A percentile compares a stretch with the other conserved stretches of the same genome.
Conservation (phyloP, 78 protist genomes). For the Mastigamoeba balamuthi region DNA sequence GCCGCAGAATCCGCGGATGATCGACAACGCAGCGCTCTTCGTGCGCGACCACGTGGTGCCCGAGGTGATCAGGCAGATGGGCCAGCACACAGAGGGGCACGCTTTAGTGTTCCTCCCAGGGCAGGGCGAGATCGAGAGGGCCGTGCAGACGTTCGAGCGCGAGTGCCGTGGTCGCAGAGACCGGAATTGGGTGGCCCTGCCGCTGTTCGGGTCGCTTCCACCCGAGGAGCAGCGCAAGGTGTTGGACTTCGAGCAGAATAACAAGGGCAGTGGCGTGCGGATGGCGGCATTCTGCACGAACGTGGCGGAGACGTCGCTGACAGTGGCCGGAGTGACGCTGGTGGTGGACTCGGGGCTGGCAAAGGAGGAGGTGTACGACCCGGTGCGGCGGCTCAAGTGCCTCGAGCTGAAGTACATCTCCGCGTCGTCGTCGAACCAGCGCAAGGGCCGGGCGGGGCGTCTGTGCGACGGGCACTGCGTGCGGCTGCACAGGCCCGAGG, state of each 20-base stretch:
- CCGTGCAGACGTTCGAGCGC: background rate
- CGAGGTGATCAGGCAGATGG: background rate
- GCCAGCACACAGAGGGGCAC: constrained; percentile 33
- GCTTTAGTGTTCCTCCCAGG: constrained; percentile 66
- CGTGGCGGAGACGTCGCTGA: constrained; percentile 55
- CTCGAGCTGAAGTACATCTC: background rate
- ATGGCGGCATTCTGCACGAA: constrained; percentile 24
- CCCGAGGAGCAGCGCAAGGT: constrained; percentile 1
- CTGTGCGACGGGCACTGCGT: constrained; percentile 13
- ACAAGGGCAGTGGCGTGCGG: background rate
- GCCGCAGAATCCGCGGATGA: background rate
- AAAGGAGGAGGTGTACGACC: constrained; percentile 1
- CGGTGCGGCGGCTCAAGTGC: background rate
- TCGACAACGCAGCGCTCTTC: background rate
- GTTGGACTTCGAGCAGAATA: background rate
- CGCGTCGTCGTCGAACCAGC: constrained; percentile 16
- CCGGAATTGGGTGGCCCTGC: constrained; percentile 3
- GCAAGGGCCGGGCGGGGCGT: constrained; percentile 54
- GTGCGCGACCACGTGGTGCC: background rate
- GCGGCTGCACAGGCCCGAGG: constrained; percentile 7
- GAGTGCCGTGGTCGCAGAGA: too few species aligned
- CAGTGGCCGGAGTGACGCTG: constrained; percentile 14
- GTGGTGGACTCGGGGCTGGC: constrained; percentile 31
- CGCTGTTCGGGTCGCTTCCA: constrained; percentile 33
- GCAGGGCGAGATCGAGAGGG: constrained; percentile 56